Conservation (phyloP, 352 stramenopile species). For the Phytopythium vexans region DNA sequence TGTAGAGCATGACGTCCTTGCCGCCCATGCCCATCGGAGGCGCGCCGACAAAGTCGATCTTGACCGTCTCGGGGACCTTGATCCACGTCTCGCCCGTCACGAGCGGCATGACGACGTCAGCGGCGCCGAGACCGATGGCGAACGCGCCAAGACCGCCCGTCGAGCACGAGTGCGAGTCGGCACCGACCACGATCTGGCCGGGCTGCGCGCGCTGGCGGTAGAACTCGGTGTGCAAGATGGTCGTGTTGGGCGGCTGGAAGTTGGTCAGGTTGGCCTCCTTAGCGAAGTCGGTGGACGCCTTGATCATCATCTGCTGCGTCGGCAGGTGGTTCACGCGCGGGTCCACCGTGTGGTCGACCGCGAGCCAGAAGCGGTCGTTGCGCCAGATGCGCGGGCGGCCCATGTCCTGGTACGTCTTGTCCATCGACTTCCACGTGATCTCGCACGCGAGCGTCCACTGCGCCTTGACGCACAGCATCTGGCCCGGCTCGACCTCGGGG, state of each 20-base stretch:
- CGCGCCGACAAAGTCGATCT: constrained; percentile 74
- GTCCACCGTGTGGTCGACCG: constrained; percentile 83
- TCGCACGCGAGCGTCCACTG: constrained; percentile 84
- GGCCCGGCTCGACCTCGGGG: constrained; percentile 55
- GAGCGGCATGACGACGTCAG: constrained; percentile 82
- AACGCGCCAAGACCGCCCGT: constrained; percentile 77
- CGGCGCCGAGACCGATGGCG: constrained; percentile 70
- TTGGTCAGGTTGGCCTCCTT: constrained; percentile 77
- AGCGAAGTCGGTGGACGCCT: constrained; percentile 78
- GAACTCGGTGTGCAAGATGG: constrained; percentile 87
- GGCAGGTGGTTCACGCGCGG: constrained; percentile 79
- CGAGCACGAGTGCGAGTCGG: constrained; percentile 78
- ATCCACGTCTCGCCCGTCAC: constrained; percentile 87
- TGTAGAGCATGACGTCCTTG: constrained; percentile 88
- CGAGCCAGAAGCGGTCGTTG: constrained; percentile 86
- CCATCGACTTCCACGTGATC: constrained; percentile 89
- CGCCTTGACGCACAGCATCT: constrained; percentile 84
- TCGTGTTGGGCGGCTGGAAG: constrained; percentile 84
- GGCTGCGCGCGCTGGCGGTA: constrained; percentile 82
- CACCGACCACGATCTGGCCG: constrained; percentile 80
- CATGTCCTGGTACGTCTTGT: constrained; percentile 89
- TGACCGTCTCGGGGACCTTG: constrained; percentile 84
- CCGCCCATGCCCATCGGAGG: constrained; percentile 72
- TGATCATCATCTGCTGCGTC: constrained; percentile 87
- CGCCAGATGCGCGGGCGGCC: constrained; percentile 79